Evolutionary conservation across 176 grass and related monocot genomes (phyloP).

Genomic region (Phoenix roebelenii): DNA sequence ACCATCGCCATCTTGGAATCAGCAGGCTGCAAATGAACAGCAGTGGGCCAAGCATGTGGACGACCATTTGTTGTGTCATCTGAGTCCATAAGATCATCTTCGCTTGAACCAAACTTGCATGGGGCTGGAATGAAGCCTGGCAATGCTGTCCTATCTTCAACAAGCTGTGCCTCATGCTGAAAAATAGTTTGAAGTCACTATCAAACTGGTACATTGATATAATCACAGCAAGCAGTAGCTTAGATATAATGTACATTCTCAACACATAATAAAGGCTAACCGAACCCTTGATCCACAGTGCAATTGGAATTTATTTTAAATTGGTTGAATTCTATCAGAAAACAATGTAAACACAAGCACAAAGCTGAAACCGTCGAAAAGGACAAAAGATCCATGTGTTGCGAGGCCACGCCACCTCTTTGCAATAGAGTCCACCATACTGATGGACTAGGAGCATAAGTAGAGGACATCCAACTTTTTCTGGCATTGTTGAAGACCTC

Average conservation of each 20-base stretch:
- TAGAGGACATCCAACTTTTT: too few species aligned
- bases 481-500: too few species aligned
- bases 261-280: too few species aligned
- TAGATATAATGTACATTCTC: background rate
- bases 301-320: too few species aligned
- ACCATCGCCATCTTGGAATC: conserved; percentile 43
- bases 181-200: conserved; percentile 5
- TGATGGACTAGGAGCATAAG: too few species aligned
- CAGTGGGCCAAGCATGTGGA: conserved; percentile 31
- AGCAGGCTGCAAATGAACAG: conserved; percentile 33
- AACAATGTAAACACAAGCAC: too few species aligned
- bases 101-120: conserved; percentile 69
- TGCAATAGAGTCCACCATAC: too few species aligned
- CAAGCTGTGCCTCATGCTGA: conserved; percentile 82
- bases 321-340: too few species aligned
- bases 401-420: too few species aligned
- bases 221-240: background rate
- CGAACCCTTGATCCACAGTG: too few species aligned
- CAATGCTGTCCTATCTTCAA: conserved; percentile 61
- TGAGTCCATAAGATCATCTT: conserved; percentile 78
- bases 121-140: conserved; percentile 65
- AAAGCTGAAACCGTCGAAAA: too few species aligned
- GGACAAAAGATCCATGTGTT: too few species aligned
- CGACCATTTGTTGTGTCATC: conserved; percentile 69
- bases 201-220: background rate